These are phyloP conservation scores for Dalbergia cochinchinensis DNA, from an alignment of 306 rosid species.

Conservation along the genomic window DNA sequence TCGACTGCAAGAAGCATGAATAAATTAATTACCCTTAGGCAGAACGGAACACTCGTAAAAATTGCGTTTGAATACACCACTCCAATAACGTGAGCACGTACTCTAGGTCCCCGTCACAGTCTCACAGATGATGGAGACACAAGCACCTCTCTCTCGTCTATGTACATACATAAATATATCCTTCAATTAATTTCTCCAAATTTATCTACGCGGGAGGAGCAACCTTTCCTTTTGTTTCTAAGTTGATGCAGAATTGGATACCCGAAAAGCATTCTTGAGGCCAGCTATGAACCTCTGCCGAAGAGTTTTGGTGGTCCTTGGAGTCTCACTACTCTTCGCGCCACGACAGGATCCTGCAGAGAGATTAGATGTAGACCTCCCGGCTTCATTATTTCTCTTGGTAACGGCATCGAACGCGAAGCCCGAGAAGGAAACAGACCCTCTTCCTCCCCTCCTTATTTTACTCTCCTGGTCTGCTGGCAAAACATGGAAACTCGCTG, in stretches of 20 bases:
- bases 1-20: too few species aligned
- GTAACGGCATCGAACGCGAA: slow-evolving; percentile 39
- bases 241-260: slow-evolving; percentile 39
- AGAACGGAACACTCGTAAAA: not conserved
- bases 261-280: slow-evolving; percentile 66
- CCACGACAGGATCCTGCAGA: slow-evolving; percentile 7
- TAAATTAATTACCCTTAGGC: too few species aligned
- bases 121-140: too few species aligned
- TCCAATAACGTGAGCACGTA: not conserved
- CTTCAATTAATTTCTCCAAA: not conserved
- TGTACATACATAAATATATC: not conserved
- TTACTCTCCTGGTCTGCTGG: slow-evolving; percentile 26
- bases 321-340: slow-evolving; percentile 8
- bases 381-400: not conserved
- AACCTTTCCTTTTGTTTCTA: not conserved
- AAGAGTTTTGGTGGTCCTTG: slow-evolving; percentile 46
- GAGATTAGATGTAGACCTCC: not conserved
- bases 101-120: not conserved
- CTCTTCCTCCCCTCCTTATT: slow-evolving; percentile 62
- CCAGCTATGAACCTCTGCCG: slow-evolving; percentile 61
- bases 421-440: slow-evolving; percentile 59
- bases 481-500: slow-evolving; percentile 71
- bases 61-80: slow-evolving; percentile 12
- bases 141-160: not conserved
- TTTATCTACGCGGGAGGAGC: too few species aligned